Evolutionary conservation across 352 stramenopile species (phyloP).

Genomic region (Stramenopiles sp.): DNA sequence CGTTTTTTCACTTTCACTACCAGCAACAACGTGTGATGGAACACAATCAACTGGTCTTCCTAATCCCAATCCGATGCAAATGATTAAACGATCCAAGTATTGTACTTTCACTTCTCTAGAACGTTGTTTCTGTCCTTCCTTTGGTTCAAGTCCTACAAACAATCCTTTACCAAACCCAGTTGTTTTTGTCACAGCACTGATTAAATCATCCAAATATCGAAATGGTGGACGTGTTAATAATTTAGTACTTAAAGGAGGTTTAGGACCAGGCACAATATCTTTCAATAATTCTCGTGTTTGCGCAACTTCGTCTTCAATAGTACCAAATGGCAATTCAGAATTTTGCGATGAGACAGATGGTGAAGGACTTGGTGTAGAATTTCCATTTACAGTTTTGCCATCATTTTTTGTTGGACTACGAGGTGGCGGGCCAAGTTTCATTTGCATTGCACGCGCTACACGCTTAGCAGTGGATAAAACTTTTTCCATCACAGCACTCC

Average conservation of each 20-base stretch:
- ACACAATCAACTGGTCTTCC: conserved; percentile 43
- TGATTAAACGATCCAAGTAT: conserved; percentile 61
- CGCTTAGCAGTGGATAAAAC: background rate
- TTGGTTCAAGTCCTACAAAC: conserved; percentile 29
- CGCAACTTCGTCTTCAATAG: background rate
- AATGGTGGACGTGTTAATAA: conserved; percentile 83
- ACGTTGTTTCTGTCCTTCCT: conserved; percentile 38
- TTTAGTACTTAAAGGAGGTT: conserved; percentile 82
- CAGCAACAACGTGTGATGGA: conserved; percentile 54
- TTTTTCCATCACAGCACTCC: background rate
- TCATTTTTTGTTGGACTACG: background rate
- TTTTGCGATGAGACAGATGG: background rate
- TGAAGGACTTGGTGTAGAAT: background rate
- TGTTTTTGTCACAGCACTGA: conserved; percentile 50
- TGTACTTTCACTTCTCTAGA: conserved; percentile 49
- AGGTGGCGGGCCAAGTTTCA: background rate
- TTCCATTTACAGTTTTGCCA: background rate
- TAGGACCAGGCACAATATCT: conserved; percentile 19
- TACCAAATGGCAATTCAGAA: background rate
- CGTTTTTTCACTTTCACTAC: conserved; percentile 52
- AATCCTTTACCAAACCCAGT: conserved; percentile 60
- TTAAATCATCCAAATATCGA: conserved; percentile 81
- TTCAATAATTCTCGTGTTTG: background rate
- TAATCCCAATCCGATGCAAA: conserved; percentile 38
- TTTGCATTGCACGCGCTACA: background rate